Conservation (phyloP, 2,329 filamentous ascomycete species). For the Fusarium armeniacum region DNA sequence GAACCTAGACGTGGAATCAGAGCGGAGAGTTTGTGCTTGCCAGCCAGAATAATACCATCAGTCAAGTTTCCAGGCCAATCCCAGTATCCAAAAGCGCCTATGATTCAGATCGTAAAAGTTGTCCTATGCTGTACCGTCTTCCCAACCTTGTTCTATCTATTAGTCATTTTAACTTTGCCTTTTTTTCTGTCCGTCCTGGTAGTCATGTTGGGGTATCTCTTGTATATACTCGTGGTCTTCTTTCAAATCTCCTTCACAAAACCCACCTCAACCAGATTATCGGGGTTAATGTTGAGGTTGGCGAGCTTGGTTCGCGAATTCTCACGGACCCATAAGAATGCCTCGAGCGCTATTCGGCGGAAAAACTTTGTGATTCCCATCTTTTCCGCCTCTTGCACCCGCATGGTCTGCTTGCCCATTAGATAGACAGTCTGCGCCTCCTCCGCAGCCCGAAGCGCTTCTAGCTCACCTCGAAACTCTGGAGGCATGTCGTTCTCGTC, state of each 20-base stretch:
- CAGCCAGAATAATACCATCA: constrained; percentile 23
- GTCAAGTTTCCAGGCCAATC: constrained; percentile 17
- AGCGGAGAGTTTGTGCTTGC: constrained; percentile 29
- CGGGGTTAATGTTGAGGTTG: constrained; percentile 64
- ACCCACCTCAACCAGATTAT: constrained; percentile 75
- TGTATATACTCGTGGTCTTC: constrained; percentile 10
- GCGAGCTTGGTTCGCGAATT: constrained; percentile 77
- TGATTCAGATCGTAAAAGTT: constrained; percentile 13
- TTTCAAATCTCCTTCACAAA: constrained; percentile 75
- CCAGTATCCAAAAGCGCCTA: constrained; percentile 28
- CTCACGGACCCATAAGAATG: constrained; percentile 75
- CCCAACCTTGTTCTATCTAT: constrained; percentile 9
- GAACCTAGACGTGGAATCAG: constrained; percentile 18
- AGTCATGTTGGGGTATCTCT: constrained; percentile 22
- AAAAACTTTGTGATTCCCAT: constrained; percentile 55
- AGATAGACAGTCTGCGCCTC: constrained; percentile 67
- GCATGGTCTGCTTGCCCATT: constrained; percentile 73
- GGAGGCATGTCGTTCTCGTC: constrained; percentile 45
- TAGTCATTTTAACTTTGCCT: not conserved
- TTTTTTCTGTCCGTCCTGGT: not conserved
- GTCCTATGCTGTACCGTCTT: constrained; percentile 12
- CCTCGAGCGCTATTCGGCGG: constrained; percentile 63
- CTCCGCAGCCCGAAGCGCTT: constrained; percentile 60
- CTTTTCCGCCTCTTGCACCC: constrained; percentile 57
- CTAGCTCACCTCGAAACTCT: constrained; percentile 57